Evolutionary conservation across 495 filamentous ascomycete genomes (phyloP), one percentile per base, ranked within the genome.

Genomic region (Neurospora sp.): DNA sequence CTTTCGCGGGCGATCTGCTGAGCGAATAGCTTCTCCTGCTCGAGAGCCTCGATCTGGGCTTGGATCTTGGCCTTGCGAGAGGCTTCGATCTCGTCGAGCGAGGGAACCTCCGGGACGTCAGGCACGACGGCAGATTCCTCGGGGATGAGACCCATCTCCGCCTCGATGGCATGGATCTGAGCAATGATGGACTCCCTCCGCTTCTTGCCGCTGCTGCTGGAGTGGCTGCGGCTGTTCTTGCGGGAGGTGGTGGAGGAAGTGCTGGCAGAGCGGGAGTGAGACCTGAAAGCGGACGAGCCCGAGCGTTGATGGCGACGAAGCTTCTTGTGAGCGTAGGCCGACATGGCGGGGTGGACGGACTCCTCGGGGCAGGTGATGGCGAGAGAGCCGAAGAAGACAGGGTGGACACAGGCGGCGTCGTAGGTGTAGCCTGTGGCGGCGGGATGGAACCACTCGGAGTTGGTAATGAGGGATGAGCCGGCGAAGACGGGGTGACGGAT

Each of bases 401-500:
- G 80, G 59, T 81, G 79, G 31, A 80, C 75, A 40, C 68, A 69
- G 44, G 77, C 75, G 4, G 73, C 74, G 59, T 82, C 79, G 73
- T 78, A 78, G 20, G 76, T 78, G 70, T 82, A 79, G 68, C 81
- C 80, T 10, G 77, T 79, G 0, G 80, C 76, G 12, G 80, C 82
- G 9, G 83, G 82, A 74, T 84, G 82, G 73, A 78, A 74, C 61
- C 70, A 78, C 74, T 80, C 78, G 4, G 80, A 78, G 8, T 44
- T 69, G 37, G 79, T 78, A 69, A 76, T 61, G 65, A 82, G 72
- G 10, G 78, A 77, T 38, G 61, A 70, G 16, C 79, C 79, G 73
- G 80, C 77, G 69, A 82, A 84, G n/a, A 82, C 83, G 37, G 83
- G 83, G 75, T 84, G 82, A 42, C 78, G 73, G 20, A 72, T 45